Base-by-base conservation (phyloP, 495 filamentous ascomycete genomes). In the Pyronema omphalodes region DNA sequence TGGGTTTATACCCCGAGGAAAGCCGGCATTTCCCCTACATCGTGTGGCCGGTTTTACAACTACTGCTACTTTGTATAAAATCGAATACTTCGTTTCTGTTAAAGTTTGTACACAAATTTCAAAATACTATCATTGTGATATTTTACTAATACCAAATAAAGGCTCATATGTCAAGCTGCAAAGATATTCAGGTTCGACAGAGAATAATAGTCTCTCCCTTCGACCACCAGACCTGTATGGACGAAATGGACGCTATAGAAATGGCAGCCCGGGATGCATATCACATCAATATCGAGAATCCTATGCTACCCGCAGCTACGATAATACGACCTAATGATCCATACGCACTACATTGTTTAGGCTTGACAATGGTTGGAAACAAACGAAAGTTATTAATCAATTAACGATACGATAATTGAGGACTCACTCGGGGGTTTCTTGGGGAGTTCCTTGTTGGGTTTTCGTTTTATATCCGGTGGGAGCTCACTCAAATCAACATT, bases 181-280 rank as follows among this genome's bases (percentile, higher is more conserved):
- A 81, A 71, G 93, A 98, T 60, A 94, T 98, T 43, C 71, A 80
- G 6, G 77, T 96, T 39, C 82, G 89, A 44, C 87, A 95, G 67
- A 87, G 84, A 51, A 96, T 98, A 53, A 84, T 96, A 44, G 89
- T 98, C 47, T 95, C 89, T 60, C 91, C 93, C 0, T 79, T 94
- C 39, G 91, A 98, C 65, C 86, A 95, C 60, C 84, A 88, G 54
- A 86, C 82, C 9, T 96, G 91, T 71, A 94, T 93, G 64, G 88
- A 94, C 60, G 93, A 98, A 70, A 93, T 98, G 84, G 87, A 94
- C 62, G 86, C 87, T 7, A 96, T 96, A 57, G 86, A 94, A 61
- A 83, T 91, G 67, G 85, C 93, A 0, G 91, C 91, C 1, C 87
- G 87, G 66, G 88, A 96, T 55, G 89, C 91, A 6, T 80, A 83